phyloP scores from a whole-genome alignment of 2,329 filamentous ascomycete genomes.

The Peltaster fructicola region DNA sequence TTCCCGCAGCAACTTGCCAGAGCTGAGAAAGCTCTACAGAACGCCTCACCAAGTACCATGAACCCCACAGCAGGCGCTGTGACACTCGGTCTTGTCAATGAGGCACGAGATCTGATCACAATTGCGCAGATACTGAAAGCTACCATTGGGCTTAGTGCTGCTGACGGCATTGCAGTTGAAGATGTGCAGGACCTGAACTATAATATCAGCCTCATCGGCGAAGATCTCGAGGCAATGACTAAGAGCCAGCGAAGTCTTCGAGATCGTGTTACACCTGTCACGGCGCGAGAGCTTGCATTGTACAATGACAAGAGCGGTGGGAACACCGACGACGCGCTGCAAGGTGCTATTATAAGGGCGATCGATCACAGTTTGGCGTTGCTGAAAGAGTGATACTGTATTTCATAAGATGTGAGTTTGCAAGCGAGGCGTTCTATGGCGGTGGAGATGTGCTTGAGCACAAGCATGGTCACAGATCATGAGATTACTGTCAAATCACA shows the following conservation, averaged over 20 bases:
- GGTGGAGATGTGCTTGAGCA: no score
- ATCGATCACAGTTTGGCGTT: no score
- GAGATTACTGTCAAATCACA: no score
- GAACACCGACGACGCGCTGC: no score
- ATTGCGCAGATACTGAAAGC: slow-evolving; percentile 54
- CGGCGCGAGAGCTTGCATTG: no score
- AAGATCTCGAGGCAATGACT: slow-evolving; percentile 67
- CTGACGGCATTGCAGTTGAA: slow-evolving; percentile 36
- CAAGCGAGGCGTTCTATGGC: no score
- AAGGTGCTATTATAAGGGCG: no score
- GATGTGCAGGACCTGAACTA: slow-evolving; percentile 59
- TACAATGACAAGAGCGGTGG: no score
- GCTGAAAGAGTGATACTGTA: no score
- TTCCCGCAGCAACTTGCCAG: slow-evolving; percentile 64
- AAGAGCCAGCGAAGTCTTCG: slow-evolving; percentile 46
- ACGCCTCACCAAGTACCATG: slow-evolving; percentile 23
- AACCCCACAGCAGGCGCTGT: slow-evolving; percentile 41
- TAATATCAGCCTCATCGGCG: slow-evolving; percentile 54
- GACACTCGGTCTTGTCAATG: slow-evolving; percentile 54
- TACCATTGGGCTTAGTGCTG: slow-evolving; percentile 46
- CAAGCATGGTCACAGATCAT: no score
- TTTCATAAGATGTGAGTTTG: no score
- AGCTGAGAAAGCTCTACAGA: slow-evolving; percentile 56
- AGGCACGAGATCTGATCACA: slow-evolving; percentile 63
- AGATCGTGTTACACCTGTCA: slow-evolving; percentile 53